Base-by-base conservation (phyloP, 208 protist genomes). In the Herpetomonas samuelpessoai region DNA sequence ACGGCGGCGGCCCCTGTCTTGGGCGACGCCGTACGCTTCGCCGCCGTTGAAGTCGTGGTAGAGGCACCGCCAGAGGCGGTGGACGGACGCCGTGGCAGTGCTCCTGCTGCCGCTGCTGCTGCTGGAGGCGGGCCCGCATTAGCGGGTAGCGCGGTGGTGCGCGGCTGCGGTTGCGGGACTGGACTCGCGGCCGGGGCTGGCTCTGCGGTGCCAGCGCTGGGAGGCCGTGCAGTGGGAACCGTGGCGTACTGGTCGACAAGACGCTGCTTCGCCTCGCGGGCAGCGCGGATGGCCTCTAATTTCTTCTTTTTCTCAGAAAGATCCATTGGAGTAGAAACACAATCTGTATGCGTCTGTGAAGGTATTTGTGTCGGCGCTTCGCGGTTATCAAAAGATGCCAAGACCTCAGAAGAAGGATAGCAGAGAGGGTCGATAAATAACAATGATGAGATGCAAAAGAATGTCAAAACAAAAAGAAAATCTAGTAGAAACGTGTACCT, bases 291-390 rank as follows among this genome's bases (percentile, higher is more conserved):
- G 38, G 70, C 78, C 63, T 85, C 77, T 0, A 91, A 67, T 60
- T 88, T 73, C 35, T 77, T 71, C 16, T 75, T 62, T 59, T 88
- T 87, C 58, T 85, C 79, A 10, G 78, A 68, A 14, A 90, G 62
- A 67, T 86, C 76, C 83, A 90, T 90, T 57, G 4, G 25, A 6
- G 3, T 10, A 47, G 39, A 26, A 29, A 38, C 57, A 59, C 47
- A 54, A 59, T 30, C 26, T n/a, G 25, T 27, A 18, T n/a, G 14
- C 22, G 16, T 0, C 18, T 31, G 25, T 51, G 19, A 10, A 4
- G 19, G 21, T n/a, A 62, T 51, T n/a, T 31, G 30, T 29, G 47
- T 46, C 26, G n/a, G 26, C 14, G 10, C 0, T 12, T 64, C 16
- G 41, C n/a, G 35, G n/a, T 21, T 25, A 60, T 16, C 14, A 38